These are phyloP conservation scores for Athelia psychrophila DNA, from an alignment of 1,284 basidiomycete species.

Conservation along the genomic window DNA sequence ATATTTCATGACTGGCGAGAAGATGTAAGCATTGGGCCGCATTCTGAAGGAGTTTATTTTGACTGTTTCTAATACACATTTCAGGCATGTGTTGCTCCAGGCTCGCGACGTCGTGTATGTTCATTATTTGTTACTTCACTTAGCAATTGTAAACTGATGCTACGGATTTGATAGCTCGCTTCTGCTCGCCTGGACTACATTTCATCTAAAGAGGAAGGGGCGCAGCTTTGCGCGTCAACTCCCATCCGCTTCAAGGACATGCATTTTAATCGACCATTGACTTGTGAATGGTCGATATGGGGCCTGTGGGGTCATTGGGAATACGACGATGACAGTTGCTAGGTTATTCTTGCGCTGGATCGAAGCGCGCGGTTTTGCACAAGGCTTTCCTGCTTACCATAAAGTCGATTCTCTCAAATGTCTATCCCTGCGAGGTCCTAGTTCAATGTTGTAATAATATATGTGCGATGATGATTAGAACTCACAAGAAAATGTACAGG, in stretches of 20 bases:
- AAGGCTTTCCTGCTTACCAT: too few species aligned
- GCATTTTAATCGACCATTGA: background rate
- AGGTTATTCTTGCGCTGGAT: too few species aligned
- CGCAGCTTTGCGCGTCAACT: background rate
- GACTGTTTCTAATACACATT: background rate
- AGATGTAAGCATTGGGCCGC: background rate
- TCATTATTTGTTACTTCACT: background rate
- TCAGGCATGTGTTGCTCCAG: background rate
- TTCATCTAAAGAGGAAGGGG: background rate
- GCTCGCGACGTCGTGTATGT: background rate
- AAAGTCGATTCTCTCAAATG: too few species aligned
- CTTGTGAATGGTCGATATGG: background rate
- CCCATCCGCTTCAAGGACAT: background rate
- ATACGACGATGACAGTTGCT: too few species aligned
- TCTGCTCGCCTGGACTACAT: background rate
- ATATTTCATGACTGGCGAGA: background rate
- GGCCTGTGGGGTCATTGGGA: too few species aligned
- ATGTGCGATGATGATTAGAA: too few species aligned
- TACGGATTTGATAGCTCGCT: background rate
- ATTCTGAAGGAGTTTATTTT: background rate
- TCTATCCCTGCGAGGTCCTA: too few species aligned
- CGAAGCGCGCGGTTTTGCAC: too few species aligned
- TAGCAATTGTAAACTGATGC: background rate
- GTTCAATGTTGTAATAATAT: too few species aligned
- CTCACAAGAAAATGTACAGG: too few species aligned